phyloP scores from a whole-genome alignment of 2,329 filamentous ascomycete species.

The Fonsecaea multimorphosa region DNA sequence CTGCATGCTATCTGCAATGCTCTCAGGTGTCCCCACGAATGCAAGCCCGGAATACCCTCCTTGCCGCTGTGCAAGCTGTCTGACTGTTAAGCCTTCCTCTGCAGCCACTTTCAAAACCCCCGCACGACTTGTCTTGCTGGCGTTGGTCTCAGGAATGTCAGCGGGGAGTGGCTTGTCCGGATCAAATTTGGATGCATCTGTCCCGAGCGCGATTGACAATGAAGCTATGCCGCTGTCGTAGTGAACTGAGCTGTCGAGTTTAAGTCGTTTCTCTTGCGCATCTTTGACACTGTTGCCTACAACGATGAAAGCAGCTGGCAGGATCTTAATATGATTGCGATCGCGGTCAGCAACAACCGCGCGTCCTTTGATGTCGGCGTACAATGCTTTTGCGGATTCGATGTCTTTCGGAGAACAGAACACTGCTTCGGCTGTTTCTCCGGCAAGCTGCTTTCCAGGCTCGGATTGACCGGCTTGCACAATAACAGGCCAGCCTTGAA shows the following conservation, averaged over 20 bases:
- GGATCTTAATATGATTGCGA: slow-evolving; percentile 57
- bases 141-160: slow-evolving; percentile 61
- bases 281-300: slow-evolving; percentile 58
- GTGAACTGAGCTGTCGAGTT: slow-evolving; percentile 60
- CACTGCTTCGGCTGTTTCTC: slow-evolving; percentile 60
- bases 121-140: slow-evolving; percentile 58
- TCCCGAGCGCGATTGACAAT: slow-evolving; percentile 56
- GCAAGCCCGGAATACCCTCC: slow-evolving; percentile 59
- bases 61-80: slow-evolving; percentile 59
- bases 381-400: slow-evolving; percentile 55
- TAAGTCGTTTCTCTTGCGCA: slow-evolving; percentile 56
- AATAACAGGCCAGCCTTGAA: slow-evolving; percentile 63
- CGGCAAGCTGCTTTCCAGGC: slow-evolving; percentile 58
- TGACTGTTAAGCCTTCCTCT: slow-evolving; percentile 56
- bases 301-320: slow-evolving; percentile 60
- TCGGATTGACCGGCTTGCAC: slow-evolving; percentile 62
- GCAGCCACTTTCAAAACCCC: slow-evolving; percentile 54
- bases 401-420: slow-evolving; percentile 59
- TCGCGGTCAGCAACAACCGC: slow-evolving; percentile 54
- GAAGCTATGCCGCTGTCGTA: slow-evolving; percentile 62
- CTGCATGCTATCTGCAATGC: slow-evolving; percentile 58
- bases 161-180: slow-evolving; percentile 57
- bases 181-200: slow-evolving; percentile 56
- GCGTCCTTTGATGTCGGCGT: slow-evolving; percentile 59
- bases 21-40: slow-evolving; percentile 59